These are phyloP conservation scores for Pythium aristosporum DNA, from an alignment of 352 stramenopile genomes.

Conservation along the genomic window DNA sequence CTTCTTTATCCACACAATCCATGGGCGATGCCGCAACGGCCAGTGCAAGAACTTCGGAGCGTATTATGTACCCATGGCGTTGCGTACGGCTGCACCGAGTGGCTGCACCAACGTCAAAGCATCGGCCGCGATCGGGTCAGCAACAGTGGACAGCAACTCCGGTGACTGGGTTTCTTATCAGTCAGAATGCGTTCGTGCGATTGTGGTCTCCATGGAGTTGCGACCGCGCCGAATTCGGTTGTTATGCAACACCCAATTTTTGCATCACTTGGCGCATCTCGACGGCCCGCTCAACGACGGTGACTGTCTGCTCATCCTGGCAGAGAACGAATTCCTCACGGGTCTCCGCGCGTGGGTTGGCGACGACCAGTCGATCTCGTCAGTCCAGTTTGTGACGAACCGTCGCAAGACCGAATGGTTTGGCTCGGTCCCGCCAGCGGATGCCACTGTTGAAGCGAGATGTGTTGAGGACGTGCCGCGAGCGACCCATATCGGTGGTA, in stretches of 20 bases:
- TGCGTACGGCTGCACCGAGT: neutral
- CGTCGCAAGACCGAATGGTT: constrained; percentile 14
- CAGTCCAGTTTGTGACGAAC: constrained; percentile 1
- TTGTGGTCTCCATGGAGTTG: neutral
- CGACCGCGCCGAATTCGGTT: neutral
- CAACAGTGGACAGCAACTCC: neutral
- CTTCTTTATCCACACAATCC: constrained; percentile 8
- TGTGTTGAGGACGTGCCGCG: neutral
- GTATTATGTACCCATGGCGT: neutral
- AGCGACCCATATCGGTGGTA: constrained; percentile 11
- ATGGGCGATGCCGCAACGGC: neutral
- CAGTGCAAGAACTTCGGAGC: constrained; percentile 1
- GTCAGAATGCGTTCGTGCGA: neutral
- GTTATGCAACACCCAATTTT: neutral
- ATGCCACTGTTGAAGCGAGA: neutral
- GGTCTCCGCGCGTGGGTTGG: neutral
- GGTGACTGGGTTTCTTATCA: neutral
- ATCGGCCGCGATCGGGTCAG: neutral
- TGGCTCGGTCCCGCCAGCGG: neutral
- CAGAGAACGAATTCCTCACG: neutral
- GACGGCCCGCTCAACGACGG: neutral
- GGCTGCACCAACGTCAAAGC: neutral
- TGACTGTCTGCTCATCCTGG: neutral
- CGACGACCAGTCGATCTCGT: neutral
- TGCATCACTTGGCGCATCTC: neutral